Evolutionary conservation across 306 rosid species (phyloP).

Genomic region (Astragalus glycyphyllos): DNA sequence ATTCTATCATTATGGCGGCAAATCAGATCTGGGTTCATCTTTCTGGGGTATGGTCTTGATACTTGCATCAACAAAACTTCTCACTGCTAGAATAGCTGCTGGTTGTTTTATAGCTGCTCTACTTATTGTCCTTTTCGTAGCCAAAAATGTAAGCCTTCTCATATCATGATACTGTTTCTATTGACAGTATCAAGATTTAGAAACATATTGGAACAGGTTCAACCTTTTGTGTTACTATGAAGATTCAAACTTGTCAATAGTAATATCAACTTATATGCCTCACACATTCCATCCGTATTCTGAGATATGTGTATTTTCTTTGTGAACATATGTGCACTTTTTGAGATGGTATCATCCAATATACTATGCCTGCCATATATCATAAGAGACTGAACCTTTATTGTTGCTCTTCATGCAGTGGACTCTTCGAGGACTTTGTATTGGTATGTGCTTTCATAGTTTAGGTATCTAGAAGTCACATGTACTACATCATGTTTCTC

Average conservation of each 20-base stretch:
- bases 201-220: constrained; percentile 2
- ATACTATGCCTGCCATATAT: neutral
- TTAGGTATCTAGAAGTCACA: neutral
- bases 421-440: constrained; percentile 80
- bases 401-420: constrained; percentile 51
- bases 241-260: constrained; percentile 1
- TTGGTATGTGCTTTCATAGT: constrained; percentile 49
- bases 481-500: constrained; percentile 33
- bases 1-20: constrained; percentile 31
- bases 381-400: neutral
- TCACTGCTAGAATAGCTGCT: constrained; percentile 70
- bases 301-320: neutral
- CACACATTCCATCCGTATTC: neutral
- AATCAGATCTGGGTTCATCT: constrained; percentile 71
- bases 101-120: constrained; percentile 70
- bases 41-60: constrained; percentile 79
- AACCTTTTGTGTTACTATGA: neutral
- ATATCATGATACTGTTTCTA: constrained; percentile 12
- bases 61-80: constrained; percentile 71
- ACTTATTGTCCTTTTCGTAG: constrained; percentile 56
- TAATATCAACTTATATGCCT: constrained; percentile 5
- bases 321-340: neutral
- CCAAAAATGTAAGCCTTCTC: constrained; percentile 63
- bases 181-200: constrained; percentile 2
- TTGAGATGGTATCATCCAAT: neutral